Conservation (phyloP, 768 basidiomycete genomes). For the Kwoniella europaea region DNA sequence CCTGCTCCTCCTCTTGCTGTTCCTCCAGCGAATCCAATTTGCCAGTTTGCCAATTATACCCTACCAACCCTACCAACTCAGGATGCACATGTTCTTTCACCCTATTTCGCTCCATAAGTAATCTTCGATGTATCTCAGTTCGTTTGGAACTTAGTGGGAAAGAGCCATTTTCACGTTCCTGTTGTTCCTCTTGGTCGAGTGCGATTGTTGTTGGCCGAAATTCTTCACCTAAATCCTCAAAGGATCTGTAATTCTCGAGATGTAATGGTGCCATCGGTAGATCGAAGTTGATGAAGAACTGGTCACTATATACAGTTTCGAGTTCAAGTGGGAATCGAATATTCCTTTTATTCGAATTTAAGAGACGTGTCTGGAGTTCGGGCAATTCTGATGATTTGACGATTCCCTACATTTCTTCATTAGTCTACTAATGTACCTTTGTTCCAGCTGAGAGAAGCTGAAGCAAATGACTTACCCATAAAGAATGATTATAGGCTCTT, state of each 20-base stretch:
- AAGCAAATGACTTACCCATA: background rate
- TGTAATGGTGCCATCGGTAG: background rate
- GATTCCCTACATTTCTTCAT: background rate
- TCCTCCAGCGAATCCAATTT: background rate
- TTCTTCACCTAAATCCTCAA: background rate
- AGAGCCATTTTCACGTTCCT: background rate
- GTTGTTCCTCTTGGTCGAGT: background rate
- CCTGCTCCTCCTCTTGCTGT: background rate
- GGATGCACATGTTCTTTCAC: constrained; percentile 5
- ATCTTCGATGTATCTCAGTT: background rate
- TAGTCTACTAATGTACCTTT: background rate
- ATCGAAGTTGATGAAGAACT: background rate
- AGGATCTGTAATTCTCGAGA: background rate
- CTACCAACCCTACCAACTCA: background rate
- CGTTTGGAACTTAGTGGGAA: background rate
- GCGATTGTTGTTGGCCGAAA: background rate
- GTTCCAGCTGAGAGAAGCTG: background rate
- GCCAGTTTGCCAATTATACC: background rate
- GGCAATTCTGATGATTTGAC: background rate
- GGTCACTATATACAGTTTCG: background rate
- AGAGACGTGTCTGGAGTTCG: background rate
- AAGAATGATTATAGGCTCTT: constrained; percentile 1
- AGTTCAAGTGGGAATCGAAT: background rate
- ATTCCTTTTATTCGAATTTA: background rate
- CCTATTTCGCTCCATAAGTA: background rate